Evolutionary conservation across 192 early-diverging fungal genomes (phyloP), one percentile per base, ranked within the genome.

Genomic region (Backusella mclennaniae): DNA sequence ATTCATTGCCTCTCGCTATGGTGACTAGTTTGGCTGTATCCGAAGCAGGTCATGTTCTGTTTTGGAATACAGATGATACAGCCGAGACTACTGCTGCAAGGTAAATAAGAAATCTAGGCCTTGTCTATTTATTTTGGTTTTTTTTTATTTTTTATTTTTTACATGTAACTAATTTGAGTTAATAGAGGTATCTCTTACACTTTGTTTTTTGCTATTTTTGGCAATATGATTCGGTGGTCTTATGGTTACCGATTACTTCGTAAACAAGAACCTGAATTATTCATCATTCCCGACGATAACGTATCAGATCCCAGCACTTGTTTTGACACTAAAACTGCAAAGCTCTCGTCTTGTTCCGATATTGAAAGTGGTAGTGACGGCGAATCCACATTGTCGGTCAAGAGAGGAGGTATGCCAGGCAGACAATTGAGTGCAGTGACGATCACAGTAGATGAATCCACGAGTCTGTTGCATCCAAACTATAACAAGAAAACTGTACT

Each of bases 151-250:
- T 7, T 70, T 70, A 44, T 5, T 41, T 23, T 39, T 39, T 39
- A 39, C 1, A 39, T 39, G 38, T 39, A 39, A 36, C n/a, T 73
- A 31, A 31, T 36, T 69, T 17, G 3, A 35, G 17, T 67, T 77
- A 59, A 44, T 63, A 90, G 93, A 69, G 92, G 92, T 15, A 88
- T 94, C 35, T 92, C 93, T 0, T 95, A 94, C 71, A 92, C 92
- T 26, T 84, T 95, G 41, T 93, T 95, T 52, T 93, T 90, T 79
- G 91, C 90, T 56, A 89, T 93, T 66, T 91, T 95, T 75, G 91
- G 91, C 76, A 95, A 95, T 74, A 85, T 95, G 7, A 71, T 95
- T 67, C 87, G 93, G 17, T 95, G 94, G 94, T 93, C 91, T 31
- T 91, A 93, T 78, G 93, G 94, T 67, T 92, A 92, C 35, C 83